Percentiles rank a stretch among this genome's conserved stretches.
Conservation (phyloP, 345 rosid genomes). For the Alliaria petiolata region DNA sequence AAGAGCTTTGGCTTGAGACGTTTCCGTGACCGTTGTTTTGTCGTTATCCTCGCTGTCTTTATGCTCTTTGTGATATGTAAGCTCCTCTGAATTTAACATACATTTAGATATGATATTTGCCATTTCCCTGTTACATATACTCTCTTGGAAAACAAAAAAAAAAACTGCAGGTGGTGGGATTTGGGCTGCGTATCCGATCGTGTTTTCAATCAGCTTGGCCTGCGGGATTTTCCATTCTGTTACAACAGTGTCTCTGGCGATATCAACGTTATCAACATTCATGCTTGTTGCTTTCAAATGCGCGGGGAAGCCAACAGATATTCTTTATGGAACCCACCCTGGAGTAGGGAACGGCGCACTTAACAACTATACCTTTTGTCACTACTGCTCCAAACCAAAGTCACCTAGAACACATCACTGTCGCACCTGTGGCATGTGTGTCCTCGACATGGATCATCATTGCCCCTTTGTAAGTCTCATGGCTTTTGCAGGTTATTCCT, state of each 20-base stretch:
- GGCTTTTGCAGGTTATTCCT: not conserved
- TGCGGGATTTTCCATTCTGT: slow-evolving; percentile 51
- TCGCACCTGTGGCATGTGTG: slow-evolving; percentile 82
- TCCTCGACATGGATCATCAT: slow-evolving; percentile 97
- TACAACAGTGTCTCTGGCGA: slow-evolving; percentile 40
- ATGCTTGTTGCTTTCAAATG: slow-evolving; percentile 64
- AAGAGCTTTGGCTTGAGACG: slow-evolving; percentile 63
- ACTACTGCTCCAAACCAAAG: slow-evolving; percentile 71
- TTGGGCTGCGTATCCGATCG: slow-evolving; percentile 75
- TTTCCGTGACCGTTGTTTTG: slow-evolving; percentile 79
- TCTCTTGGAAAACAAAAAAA: slow-evolving; percentile 19
- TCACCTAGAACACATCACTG: slow-evolving; percentile 93
- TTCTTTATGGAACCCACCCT: slow-evolving; percentile 82
- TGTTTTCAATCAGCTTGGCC: slow-evolving; percentile 62
- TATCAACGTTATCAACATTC: slow-evolving; percentile 58
- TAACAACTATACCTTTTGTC: slow-evolving; percentile 74
- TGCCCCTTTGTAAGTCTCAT: slow-evolving; percentile 86
- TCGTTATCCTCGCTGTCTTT: slow-evolving; percentile 52
- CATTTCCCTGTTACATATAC: not conserved
- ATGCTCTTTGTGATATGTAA: slow-evolving; percentile 78
- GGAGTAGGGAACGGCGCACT: slow-evolving; percentile 70
- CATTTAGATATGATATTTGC: not conserved
- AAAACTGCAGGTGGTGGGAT: slow-evolving; percentile 74
- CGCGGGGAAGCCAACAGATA: slow-evolving; percentile 59
- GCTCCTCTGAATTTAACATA: slow-evolving; percentile 15